Evolutionary conservation across 1,284 basidiomycete species (phyloP).

Genomic region (Paramarasmius palmivorus): DNA sequence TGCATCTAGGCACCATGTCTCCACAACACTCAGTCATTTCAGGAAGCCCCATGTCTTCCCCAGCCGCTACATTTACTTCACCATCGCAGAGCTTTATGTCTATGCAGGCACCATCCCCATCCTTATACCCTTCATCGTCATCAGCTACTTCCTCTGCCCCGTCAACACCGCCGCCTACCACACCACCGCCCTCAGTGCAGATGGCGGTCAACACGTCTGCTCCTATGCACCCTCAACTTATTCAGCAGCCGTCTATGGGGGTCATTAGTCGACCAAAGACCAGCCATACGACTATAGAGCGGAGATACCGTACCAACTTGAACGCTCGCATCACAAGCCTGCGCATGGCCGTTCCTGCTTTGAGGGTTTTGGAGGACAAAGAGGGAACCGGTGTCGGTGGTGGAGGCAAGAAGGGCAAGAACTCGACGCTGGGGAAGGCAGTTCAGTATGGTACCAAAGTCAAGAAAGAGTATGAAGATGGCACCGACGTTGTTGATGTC

Average conservation of each 20-base stretch:
- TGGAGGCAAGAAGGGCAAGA: slow-evolving; percentile 46
- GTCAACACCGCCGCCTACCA: slow-evolving; percentile 33
- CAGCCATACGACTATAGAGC: slow-evolving; percentile 90
- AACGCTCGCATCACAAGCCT: slow-evolving; percentile 87
- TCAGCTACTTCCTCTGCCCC: slow-evolving; percentile 33
- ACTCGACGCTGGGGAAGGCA: slow-evolving; percentile 40
- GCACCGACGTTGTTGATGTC: slow-evolving; percentile 42
- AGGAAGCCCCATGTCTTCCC: slow-evolving; percentile 12
- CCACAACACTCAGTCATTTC: slow-evolving; percentile 4
- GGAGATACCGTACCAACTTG: slow-evolving; percentile 87
- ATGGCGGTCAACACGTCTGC: slow-evolving; percentile 20
- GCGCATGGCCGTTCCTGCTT: slow-evolving; percentile 79
- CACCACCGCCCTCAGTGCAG: slow-evolving; percentile 27
- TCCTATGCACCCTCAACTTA: slow-evolving; percentile 21
- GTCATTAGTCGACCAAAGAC: slow-evolving; percentile 67
- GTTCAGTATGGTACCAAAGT: slow-evolving; percentile 29
- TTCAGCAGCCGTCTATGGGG: slow-evolving; percentile 19
- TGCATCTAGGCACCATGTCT: slow-evolving; percentile 25
- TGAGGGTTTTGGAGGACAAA: slow-evolving; percentile 66
- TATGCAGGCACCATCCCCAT: slow-evolving; percentile 19
- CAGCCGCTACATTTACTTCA: slow-evolving; percentile 26
- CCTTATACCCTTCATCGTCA: slow-evolving; percentile 30
- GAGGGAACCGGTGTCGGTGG: slow-evolving; percentile 24
- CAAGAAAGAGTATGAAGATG: slow-evolving; percentile 32
- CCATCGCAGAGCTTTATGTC: slow-evolving; percentile 37